Evolutionary conservation across 768 basidiomycete genomes (phyloP), one percentile per base, ranked within the genome.

Genomic region (Tylopilus sp.): DNA sequence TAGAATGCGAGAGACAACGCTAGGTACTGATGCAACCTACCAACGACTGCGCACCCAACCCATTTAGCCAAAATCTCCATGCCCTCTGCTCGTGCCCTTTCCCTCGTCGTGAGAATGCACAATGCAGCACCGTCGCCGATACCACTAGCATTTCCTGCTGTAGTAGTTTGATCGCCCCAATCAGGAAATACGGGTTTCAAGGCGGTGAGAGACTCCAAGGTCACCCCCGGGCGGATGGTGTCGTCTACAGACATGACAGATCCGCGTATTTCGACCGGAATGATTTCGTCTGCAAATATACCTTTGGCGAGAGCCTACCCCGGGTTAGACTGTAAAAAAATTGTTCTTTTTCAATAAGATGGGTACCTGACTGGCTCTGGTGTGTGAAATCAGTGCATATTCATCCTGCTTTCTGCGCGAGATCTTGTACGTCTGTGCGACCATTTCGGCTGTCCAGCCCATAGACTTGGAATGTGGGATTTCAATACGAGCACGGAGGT

Each of bases 401-500:
- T 90, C 79, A 68, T 98, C 96, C 70, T 98, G 95, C 60, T 79
- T 85, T 64, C 84, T 73, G 31, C 95, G 85, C 5, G 90, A 76
- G 53, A 94, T 71, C n/a, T 83, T 78, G 72, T 84, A 94, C 9
- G 80, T 74, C 62, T 85, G 70, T n/a, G 92, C 89, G 21, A 93
- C 89, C 84, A 89, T 85, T 69, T 94, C 92, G 6, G 89, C 89
- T 2, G 92, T 94, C 92, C 92, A 99, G 45, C 93, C 93, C 93
- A 94, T 94, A 12, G 90, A 87, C 87, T 92, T 55, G 14, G 22
- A 30, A 19, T 41, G 41, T 12, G 24, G 34, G 31, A 53, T n/a
- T 14, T 58, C 44, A 56, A 17, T 25, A 24, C 24, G 25, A 34
- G 40, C 17, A 33, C 31, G 12, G 33, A 3, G 14, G 2, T 9